Evolutionary conservation across 805 yeast species (phyloP).

Genomic region (Blastobotrys parvus): DNA sequence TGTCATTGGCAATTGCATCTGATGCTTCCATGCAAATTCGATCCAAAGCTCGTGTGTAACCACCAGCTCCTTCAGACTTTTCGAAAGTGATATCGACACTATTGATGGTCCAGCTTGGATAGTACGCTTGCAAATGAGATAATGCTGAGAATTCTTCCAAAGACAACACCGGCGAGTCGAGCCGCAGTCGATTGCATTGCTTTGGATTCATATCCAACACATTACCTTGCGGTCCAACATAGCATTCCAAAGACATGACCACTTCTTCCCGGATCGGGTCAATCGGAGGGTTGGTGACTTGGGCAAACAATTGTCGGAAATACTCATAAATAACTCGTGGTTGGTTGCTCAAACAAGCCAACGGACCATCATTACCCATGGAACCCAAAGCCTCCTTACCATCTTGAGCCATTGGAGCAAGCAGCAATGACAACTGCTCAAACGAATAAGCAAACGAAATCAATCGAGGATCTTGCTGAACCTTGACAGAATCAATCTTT

Average conservation of each 20-base stretch:
- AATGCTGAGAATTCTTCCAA: conserved; percentile 69
- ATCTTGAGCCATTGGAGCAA: conserved; percentile 88
- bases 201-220: conserved; percentile 83
- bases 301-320: conserved; percentile 94
- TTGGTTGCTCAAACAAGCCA: conserved; percentile 90
- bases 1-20: conserved; percentile 66
- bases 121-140: conserved; percentile 58
- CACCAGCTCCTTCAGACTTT: conserved; percentile 73
- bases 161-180: conserved; percentile 76
- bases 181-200: conserved; percentile 82
- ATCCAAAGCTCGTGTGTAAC: conserved; percentile 78
- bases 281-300: conserved; percentile 97
- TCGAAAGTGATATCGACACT: conserved; percentile 83
- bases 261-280: conserved; percentile 96
- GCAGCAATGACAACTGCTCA: conserved; percentile 74
- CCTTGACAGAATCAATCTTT: conserved; percentile 29
- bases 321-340: conserved; percentile 88
- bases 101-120: conserved; percentile 80
- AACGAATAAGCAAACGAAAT: conserved; percentile 88
- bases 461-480: conserved; percentile 76
- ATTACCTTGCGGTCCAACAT: conserved; percentile 97
- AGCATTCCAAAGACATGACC: conserved; percentile 96
- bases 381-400: conserved; percentile 96
- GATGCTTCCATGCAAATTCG: conserved; percentile 82
- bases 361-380: conserved; percentile 96